phyloP scores from a whole-genome alignment of 1,284 basidiomycete species.

The Irpex rosettiformis region DNA sequence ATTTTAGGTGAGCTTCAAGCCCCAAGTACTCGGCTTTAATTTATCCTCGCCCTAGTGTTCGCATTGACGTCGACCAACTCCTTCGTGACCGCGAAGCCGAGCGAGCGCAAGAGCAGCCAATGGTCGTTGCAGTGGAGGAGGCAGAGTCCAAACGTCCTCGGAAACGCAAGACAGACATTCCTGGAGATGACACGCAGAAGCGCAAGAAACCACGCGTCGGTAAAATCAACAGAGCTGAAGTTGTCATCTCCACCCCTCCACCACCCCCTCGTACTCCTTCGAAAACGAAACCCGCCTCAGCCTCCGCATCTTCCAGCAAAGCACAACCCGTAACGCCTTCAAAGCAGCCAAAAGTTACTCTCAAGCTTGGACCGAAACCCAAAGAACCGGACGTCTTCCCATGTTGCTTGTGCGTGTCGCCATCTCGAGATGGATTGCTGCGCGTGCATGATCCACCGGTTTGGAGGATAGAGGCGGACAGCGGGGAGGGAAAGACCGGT shows the following conservation, averaged over 20 bases:
- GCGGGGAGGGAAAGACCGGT: conserved; percentile 29
- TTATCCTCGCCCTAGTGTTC: conserved; percentile 57
- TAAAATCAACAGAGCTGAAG: conserved; percentile 16
- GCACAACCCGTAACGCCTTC: conserved; percentile 9
- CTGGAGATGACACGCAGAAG: conserved; percentile 21
- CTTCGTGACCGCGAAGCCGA: conserved; percentile 60
- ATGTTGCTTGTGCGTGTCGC: conserved; percentile 80
- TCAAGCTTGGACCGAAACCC: conserved; percentile 62
- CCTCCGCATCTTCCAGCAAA: not conserved
- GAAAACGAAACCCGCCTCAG: conserved; percentile 4
- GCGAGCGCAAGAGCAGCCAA: conserved; percentile 20
- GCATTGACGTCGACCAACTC: conserved; percentile 86
- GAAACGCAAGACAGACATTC: conserved; percentile 38
- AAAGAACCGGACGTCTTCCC: conserved; percentile 57
- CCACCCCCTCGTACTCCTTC: conserved; percentile 30
- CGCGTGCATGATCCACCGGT: conserved; percentile 67
- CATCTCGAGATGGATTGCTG: conserved; percentile 52
- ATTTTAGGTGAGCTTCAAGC: conserved; percentile 60
- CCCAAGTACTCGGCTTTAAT: not conserved
- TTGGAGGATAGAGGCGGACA: conserved; percentile 45
- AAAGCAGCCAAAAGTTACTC: conserved; percentile 46
- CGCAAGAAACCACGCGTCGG: conserved; percentile 32
- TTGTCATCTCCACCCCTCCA: conserved; percentile 8
- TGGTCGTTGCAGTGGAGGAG: conserved; percentile 8
- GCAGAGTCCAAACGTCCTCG: conserved; percentile 20